phyloP scores from a whole-genome alignment of 805 yeast species.

The Wickerhamiella spandovensis region DNA sequence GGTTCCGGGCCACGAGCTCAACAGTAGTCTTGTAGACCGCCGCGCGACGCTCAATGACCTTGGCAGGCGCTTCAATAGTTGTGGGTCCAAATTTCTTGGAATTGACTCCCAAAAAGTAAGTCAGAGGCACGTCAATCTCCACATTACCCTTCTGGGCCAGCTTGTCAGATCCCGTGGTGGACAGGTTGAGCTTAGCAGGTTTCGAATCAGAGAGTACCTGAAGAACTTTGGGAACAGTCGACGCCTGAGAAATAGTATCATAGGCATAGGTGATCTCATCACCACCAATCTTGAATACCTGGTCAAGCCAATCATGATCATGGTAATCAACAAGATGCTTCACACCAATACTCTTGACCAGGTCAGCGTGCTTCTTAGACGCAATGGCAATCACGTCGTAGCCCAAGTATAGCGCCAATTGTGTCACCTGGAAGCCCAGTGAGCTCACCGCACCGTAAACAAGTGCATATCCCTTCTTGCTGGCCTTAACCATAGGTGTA shows the following conservation, averaged over 20 bases:
- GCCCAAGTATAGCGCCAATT: slow-evolving; percentile 39
- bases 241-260: slow-evolving; percentile 15
- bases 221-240: slow-evolving; percentile 9
- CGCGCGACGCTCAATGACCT: slow-evolving; percentile 2
- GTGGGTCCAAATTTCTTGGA: slow-evolving; percentile 7
- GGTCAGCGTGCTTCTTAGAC: slow-evolving; percentile 32
- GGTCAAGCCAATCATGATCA: slow-evolving; percentile 32
- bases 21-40: not conserved
- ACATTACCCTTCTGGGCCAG: not conserved
- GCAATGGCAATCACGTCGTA: slow-evolving; percentile 37
- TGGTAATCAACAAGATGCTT: slow-evolving; percentile 33
- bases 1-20: slow-evolving; percentile 3
- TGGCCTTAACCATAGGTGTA: slow-evolving; percentile 22
- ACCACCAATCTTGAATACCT: slow-evolving; percentile 25
- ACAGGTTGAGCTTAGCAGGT: slow-evolving; percentile 5
- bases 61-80: slow-evolving; percentile 1
- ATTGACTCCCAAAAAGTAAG: slow-evolving; percentile 4
- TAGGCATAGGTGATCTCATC: slow-evolving; percentile 15
- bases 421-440: slow-evolving; percentile 45
- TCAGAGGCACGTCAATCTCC: slow-evolving; percentile 5
- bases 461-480: slow-evolving; percentile 11
- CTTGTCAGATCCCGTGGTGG: not conserved
- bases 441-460: slow-evolving; percentile 42
- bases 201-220: slow-evolving; percentile 4
- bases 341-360: slow-evolving; percentile 37